A percentile compares a stretch with the other conserved stretches of the same genome.
Evolutionary conservation across 2,329 filamentous ascomycete species (phyloP).

Genomic region (Paecilomyces sp.): DNA sequence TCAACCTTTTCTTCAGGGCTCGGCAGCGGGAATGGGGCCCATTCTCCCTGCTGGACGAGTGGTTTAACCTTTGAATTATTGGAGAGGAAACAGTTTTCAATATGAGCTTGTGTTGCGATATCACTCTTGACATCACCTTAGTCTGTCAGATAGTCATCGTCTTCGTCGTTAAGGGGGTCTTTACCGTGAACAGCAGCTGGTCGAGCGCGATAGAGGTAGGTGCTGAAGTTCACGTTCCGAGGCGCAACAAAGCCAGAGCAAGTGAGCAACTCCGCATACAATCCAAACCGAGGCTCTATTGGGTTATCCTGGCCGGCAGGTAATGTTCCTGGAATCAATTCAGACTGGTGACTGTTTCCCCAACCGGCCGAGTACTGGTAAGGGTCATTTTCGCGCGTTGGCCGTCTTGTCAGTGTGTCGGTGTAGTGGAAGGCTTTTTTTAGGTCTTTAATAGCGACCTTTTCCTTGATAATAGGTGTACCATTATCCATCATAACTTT

Average conservation of each 20-base stretch:
- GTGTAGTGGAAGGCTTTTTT: conserved; percentile 23
- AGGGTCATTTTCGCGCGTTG: conserved; percentile 20
- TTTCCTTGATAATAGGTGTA: conserved; percentile 5
- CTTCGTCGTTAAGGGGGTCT: background rate
- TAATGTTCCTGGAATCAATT: conserved; percentile 25
- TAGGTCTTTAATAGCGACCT: conserved; percentile 16
- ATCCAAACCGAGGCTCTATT: conserved; percentile 21
- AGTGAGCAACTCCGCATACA: conserved; percentile 23
- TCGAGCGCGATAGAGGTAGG: conserved; percentile 20
- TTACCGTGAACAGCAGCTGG: conserved; percentile 19
- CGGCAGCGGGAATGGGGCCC: conserved; percentile 49
- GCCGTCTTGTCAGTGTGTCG: conserved; percentile 17
- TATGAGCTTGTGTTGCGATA: conserved; percentile 27
- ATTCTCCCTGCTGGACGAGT: conserved; percentile 46
- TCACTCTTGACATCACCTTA: background rate
- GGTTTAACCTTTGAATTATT: conserved; percentile 48
- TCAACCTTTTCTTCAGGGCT: conserved; percentile 39
- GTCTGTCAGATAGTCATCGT: too few relatives aligned
- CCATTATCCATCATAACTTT: too few relatives aligned
- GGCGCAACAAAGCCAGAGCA: conserved; percentile 21
- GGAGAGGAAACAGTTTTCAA: conserved; percentile 19
- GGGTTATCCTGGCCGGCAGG: conserved; percentile 26
- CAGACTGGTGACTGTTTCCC: conserved; percentile 22
- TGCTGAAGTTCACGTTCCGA: conserved; percentile 18
- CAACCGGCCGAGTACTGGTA: conserved; percentile 23